phyloP scores from a whole-genome alignment of 2,329 filamentous ascomycete species.

The Ophiostoma populinum region DNA sequence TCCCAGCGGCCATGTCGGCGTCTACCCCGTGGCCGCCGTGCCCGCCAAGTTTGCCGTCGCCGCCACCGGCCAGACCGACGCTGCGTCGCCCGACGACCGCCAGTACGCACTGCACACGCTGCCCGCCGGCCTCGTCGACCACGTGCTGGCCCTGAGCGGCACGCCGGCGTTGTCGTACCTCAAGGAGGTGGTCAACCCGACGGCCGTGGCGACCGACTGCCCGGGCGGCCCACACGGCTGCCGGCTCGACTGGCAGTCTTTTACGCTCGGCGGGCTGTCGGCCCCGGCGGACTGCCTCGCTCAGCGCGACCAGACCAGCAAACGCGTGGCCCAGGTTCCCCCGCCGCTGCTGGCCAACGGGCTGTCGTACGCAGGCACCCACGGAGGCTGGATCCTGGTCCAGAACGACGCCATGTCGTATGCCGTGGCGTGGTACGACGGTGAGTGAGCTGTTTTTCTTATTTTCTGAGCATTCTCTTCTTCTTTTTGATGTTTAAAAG shows the following conservation, averaged over 20 bases:
- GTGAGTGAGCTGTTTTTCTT: slow-evolving; percentile 14
- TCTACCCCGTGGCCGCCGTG: no score
- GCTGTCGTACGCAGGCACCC: slow-evolving; percentile 9
- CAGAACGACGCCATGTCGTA: slow-evolving; percentile 14
- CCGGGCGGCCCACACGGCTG: slow-evolving; percentile 13
- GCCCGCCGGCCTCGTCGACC: slow-evolving; percentile 20
- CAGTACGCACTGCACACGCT: slow-evolving; percentile 20
- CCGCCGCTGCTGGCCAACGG: no score
- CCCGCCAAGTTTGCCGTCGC: not conserved
- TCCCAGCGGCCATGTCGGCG: slow-evolving; percentile 17
- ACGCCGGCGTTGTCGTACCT: slow-evolving; percentile 16
- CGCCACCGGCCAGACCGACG: slow-evolving; percentile 15
- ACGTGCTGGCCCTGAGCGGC: slow-evolving; percentile 22
- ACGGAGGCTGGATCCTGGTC: slow-evolving; percentile 20
- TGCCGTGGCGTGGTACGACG: slow-evolving; percentile 21
- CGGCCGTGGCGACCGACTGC: slow-evolving; percentile 11
- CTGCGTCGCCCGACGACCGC: slow-evolving; percentile 8
- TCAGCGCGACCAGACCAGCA: no score
- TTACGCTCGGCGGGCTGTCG: slow-evolving; percentile 15
- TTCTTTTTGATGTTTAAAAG: no score
- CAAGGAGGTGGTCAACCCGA: slow-evolving; percentile 19
- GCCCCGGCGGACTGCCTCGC: no score
- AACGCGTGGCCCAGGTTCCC: no score
- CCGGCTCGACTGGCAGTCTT: slow-evolving; percentile 19
- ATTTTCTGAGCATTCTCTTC: not conserved